Evolutionary conservation across 140 eudicot species (phyloP), one percentile per base, ranked within the genome.

Genomic region (Cichorium intybus): DNA sequence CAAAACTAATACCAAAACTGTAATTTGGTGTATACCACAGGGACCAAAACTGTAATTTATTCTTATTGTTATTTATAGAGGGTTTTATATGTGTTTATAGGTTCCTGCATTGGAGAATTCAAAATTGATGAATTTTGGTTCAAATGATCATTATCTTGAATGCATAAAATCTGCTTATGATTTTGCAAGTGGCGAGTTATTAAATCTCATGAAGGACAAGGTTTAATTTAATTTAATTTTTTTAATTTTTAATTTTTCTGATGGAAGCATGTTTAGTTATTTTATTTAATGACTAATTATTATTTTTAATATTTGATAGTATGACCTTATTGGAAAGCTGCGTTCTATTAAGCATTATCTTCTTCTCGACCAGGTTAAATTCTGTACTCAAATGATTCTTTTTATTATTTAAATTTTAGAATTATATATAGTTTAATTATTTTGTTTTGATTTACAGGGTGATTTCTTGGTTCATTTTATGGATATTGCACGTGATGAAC

Each of bases 401-500:
- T 66, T 15, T 24, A 37, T 23, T 18, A 12, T 52, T 15, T 4
- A 23, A 10, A 18, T 5, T 20, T 22, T 6, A 6, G 15, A 35
- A 62, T 26, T 37, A 14, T 0, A 46, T 55, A n/a, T 69, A 16
- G 7, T 37, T n/a, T 52, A 52, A 12, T 4, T 45, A 21, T 5
- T 24, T 23, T 27, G 34, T 20, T 7, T 55, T 71, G 58, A 69
- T 48, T 74, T 74, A 56, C 83, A 92, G 99, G 99, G 99, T 52
- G 99, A 93, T 78, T 93, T 93, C 82, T 64, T 93, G 87, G 99
- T 93, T 74, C 99, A 93, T 82, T 93, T 93, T 60, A 85, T 93
- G 99, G 99, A 93, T 84, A 88, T 88, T 62, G 99, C 99, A 62
- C 81, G 93, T 48, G 97, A 93, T 70, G 97, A 93, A 80, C 97